phyloP scores from a whole-genome alignment of 768 basidiomycete genomes.

The Russula compacta region DNA sequence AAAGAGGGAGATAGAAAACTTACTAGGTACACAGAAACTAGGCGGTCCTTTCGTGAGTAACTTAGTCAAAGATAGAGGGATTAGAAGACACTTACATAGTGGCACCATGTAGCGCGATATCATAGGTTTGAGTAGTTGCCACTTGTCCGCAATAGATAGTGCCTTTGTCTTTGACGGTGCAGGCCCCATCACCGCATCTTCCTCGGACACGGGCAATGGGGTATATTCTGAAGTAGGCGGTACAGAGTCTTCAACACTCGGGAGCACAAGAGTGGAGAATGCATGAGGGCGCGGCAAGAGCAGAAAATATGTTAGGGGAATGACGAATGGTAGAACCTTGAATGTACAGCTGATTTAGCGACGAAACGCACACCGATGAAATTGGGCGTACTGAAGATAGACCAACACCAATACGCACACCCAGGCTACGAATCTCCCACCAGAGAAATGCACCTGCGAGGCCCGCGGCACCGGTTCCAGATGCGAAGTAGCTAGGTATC shows the following conservation, averaged over 20 bases:
- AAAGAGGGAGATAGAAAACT: conserved; percentile 21
- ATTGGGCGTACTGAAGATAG: conserved; percentile 57
- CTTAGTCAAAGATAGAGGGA: background rate
- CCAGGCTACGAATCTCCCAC: conserved; percentile 86
- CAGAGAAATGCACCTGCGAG: conserved; percentile 87
- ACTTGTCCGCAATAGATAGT: conserved; percentile 67
- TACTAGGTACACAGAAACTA: conserved; percentile 57
- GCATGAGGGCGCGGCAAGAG: conserved; percentile 57
- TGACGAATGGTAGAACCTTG: conserved; percentile 74
- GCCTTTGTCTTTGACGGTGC: conserved; percentile 29
- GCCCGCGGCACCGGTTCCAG: conserved; percentile 91
- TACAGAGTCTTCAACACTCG: conserved; percentile 21
- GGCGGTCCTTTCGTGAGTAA: background rate
- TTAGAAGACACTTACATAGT: conserved; percentile 49
- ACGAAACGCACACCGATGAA: background rate
- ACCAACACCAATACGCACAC: conserved; percentile 76
- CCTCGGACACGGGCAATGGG: conserved; percentile 29
- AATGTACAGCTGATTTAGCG: background rate
- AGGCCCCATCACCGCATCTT: conserved; percentile 19
- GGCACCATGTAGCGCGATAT: conserved; percentile 86
- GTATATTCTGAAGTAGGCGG: conserved; percentile 33
- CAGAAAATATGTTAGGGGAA: conserved; percentile 68
- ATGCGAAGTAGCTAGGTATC: conserved; percentile 68
- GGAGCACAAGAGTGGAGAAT: conserved; percentile 35
- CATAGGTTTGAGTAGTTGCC: conserved; percentile 71